Evolutionary conservation across 2,329 filamentous ascomycete species (phyloP), one percentile per base, ranked within the genome.

Genomic region (Pseudogymnoascus sp.): DNA sequence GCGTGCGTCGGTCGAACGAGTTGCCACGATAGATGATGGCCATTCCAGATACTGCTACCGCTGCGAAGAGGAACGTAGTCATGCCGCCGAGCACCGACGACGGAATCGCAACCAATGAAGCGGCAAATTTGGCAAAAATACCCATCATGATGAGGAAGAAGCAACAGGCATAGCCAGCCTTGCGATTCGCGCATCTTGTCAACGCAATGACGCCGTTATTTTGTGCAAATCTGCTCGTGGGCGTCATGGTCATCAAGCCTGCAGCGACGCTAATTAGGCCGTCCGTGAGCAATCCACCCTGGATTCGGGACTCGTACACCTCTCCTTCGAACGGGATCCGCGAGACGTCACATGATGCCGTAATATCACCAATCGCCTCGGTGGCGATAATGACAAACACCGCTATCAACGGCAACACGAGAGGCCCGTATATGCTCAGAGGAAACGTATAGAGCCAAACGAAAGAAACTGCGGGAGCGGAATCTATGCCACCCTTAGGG

Each of bases 161-260:
- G 72, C 84, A 91, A 71, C 86, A 88, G 58, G 86, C 88, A 72
- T 91, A 92, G 5, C 90, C 90, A 4, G 89, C 90, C 55, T 86
- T 88, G 60, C 90, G 84, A 73, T 91, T 93, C 0, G 90, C 90
- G 72, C 89, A 93, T 13, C 89, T 82, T 0, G 90, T 94, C 52
- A 94, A 79, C 0, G 89, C 87, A 64, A 94, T 92, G 60, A 93
- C 88, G 37, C 89, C 89, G 72, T 93, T 92, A 77, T 93, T 93
- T 73, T 92, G 89, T 0, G 89, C 89, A 67, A 92, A 92, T 0
- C 86, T 88, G 1, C 85, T 87, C 83, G 92, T 89, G 33, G 89
- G 89, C 0, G 88, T 89, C 67, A 90, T 89, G 59, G 89, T 93
- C 77, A 86, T 88, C 33, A 94, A 81, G 0, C 86, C 88, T n/a